Evolutionary conservation across 441 rosid genomes (phyloP).

Genomic region (Gossypium schwendimanii): DNA sequence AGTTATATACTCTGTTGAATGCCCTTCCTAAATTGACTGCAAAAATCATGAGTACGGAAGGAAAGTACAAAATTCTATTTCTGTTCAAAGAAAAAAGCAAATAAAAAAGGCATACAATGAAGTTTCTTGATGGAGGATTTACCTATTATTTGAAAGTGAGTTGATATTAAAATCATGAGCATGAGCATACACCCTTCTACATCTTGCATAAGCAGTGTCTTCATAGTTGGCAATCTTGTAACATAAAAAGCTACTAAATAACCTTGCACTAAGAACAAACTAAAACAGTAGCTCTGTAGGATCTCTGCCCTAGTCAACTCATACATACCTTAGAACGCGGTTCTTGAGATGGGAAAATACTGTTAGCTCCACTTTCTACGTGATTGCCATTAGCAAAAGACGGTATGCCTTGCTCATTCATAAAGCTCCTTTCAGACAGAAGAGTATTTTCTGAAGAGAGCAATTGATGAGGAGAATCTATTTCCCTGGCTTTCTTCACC

Average conservation of each 20-base stretch:
- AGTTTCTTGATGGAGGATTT: slow-evolving; percentile 12
- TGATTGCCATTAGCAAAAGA: slow-evolving; percentile 31
- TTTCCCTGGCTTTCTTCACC: slow-evolving; percentile 44
- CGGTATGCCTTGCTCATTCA: slow-evolving; percentile 26
- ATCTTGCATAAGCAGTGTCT: slow-evolving; percentile 43
- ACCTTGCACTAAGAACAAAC: slow-evolving; percentile 1
- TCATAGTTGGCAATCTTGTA: slow-evolving; percentile 38
- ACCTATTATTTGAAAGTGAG: slow-evolving; percentile 94
- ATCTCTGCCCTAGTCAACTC: neutral
- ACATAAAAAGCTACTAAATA: slow-evolving; percentile 18
- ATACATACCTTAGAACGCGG: slow-evolving; percentile 33
- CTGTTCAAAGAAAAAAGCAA: neutral
- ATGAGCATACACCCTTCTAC: slow-evolving; percentile 58
- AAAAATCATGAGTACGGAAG: neutral
- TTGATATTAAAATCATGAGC: slow-evolving; percentile 85
- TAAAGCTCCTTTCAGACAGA: slow-evolving; percentile 51
- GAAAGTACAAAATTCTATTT: neutral
- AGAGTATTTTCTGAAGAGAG: slow-evolving; percentile 53
- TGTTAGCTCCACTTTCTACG: slow-evolving; percentile 20
- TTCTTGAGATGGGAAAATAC: slow-evolving; percentile 20
- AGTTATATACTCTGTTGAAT: neutral
- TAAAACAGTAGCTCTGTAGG: neutral
- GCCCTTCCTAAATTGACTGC: neutral
- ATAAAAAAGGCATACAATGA: neutral
- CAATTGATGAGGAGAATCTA: slow-evolving; percentile 25